Base-by-base conservation (phyloP, 2,329 filamentous ascomycete genomes). In the Phyllosticta citrichinensis region DNA sequence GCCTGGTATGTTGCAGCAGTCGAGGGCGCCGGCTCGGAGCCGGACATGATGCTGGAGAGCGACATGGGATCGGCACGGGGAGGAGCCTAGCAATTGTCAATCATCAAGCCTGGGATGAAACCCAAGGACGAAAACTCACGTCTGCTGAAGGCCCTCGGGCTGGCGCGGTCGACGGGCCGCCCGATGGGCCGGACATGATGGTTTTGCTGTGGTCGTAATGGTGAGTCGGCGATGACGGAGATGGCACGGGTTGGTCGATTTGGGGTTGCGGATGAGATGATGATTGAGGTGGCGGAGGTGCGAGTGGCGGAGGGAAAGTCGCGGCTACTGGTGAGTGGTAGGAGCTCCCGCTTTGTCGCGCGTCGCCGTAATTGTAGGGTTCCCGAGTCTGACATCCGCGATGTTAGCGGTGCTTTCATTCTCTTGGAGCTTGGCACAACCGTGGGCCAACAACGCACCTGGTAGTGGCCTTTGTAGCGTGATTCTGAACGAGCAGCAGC, bases 41-140 rank as follows among this genome's bases (percentile, higher is more conserved):
- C 91, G 3, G 91, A 93, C 52, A 97, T 86, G 63, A 97, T 95
- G 71, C 92, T 97, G 66, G 91, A 94, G 70, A 97, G 94, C 5
- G 92, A 94, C 92, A 97, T 97, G 58, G 92, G 88, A 71, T 96
- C 89, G 62, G 87, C 81, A 72, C 91, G 86, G 66, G 84, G 85
- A 1, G 88, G 83, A 56, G 87, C 88, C 83, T 91, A 66, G 64
- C 70, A 70, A 62, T 62, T 53, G 51, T 54, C 58, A 58, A 62
- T 58, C 62, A 68, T 70, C 61, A 73, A 30, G 27, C 68, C 17
- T 61, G 55, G 50, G 52, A 24, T 55, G 53, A 56, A 64, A 63
- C 65, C 50, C 40, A 40, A 60, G 30, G 22, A 47, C 35, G 52
- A 19, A 1, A 10, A 52, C 66, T 66, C 60, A 74, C 73, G 64